Conservation (phyloP, 2,329 filamentous ascomycete genomes). For the Pezicula neosporulosa region DNA sequence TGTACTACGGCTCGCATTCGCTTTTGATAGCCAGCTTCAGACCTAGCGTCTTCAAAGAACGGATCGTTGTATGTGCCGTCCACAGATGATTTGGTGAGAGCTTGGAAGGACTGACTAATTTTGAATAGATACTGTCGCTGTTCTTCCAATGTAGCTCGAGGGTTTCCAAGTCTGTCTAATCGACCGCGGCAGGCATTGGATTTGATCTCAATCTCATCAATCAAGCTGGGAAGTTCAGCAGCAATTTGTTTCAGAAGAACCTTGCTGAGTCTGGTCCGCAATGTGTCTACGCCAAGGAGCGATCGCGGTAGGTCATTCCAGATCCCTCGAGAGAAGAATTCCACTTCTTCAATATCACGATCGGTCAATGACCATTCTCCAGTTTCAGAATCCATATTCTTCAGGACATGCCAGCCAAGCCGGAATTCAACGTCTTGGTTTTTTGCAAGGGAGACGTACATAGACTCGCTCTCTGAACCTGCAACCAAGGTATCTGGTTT, state of each 20-base stretch:
- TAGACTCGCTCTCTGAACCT: conserved; percentile 36
- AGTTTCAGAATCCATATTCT: conserved; percentile 40
- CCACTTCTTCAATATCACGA: conserved; percentile 36
- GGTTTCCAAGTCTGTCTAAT: conserved; percentile 45
- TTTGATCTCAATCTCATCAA: conserved; percentile 37
- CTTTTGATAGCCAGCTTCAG: conserved; percentile 31
- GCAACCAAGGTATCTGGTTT: conserved; percentile 51
- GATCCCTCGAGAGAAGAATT: conserved; percentile 39
- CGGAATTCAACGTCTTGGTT: conserved; percentile 44
- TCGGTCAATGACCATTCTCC: conserved; percentile 25
- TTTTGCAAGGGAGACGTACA: conserved; percentile 38
- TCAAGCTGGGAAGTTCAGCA: conserved; percentile 40
- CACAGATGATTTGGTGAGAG: conserved; percentile 40
- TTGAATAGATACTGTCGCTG: conserved; percentile 45
- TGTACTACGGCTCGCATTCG: conserved; percentile 53
- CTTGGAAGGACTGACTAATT: conserved; percentile 41
- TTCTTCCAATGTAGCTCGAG: conserved; percentile 40
- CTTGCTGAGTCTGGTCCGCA: conserved; percentile 46
- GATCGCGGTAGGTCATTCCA: conserved; percentile 34
- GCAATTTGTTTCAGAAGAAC: conserved; percentile 46
- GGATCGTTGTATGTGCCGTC: conserved; percentile 47
- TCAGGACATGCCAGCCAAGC: conserved; percentile 51
- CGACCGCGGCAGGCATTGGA: conserved; percentile 30
- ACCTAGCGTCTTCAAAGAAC: conserved; percentile 43
- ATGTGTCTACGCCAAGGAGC: conserved; percentile 42